Evolutionary conservation across 805 yeast genomes (phyloP).

Genomic region (Candida cerambycidarum): DNA sequence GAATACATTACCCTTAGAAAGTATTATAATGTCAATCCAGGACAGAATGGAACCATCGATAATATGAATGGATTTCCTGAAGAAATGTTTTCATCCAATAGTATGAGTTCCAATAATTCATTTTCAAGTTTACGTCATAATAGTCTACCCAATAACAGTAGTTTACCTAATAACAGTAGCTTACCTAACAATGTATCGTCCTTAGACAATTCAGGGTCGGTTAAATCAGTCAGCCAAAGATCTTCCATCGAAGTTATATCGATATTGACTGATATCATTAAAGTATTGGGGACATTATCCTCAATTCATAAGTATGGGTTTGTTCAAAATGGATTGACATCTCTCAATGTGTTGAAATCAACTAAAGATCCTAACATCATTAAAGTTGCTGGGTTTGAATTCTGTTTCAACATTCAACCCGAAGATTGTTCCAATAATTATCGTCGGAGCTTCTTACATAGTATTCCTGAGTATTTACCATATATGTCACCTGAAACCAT

Average conservation of each 20-base stretch:
- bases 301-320: conserved; percentile 40
- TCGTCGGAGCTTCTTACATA: conserved; percentile 39
- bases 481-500: conserved; percentile 53
- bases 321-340: conserved; percentile 49
- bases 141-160: conserved; percentile 3
- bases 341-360: conserved; percentile 34
- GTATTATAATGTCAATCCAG: conserved; percentile 1
- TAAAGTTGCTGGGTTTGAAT: conserved; percentile 49
- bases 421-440: conserved; percentile 45
- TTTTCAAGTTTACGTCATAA: conserved; percentile 2
- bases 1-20: conserved; percentile 16
- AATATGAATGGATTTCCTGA: not conserved
- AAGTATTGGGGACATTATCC: conserved; percentile 22
- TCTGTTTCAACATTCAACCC: conserved; percentile 37
- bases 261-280: conserved; percentile 24
- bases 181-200: conserved; percentile 4
- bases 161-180: conserved; percentile 1
- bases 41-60: not conserved
- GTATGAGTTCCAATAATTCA: conserved; percentile 4
- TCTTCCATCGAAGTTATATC: conserved; percentile 15
- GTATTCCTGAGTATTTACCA: conserved; percentile 40
- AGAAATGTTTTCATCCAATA: not conserved
- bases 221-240: not conserved
- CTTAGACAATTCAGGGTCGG: not conserved
- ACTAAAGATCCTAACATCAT: conserved; percentile 28